Evolutionary conservation across 108 stramenopile genomes (phyloP).

Genomic region (Schizochytrium sp.): DNA sequence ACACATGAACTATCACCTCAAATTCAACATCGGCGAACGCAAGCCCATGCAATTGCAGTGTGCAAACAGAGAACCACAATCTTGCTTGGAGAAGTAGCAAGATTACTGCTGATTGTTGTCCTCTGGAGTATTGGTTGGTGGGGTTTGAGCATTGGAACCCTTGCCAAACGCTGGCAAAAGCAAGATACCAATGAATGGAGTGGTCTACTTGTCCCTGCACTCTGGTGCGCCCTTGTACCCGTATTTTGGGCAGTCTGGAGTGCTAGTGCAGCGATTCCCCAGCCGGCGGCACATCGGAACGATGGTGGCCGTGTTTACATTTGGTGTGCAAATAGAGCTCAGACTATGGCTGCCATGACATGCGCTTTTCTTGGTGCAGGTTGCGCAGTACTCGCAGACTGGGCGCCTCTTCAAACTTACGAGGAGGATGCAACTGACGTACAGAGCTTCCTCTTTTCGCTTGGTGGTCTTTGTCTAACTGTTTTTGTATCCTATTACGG

Average conservation of each 20-base stretch:
- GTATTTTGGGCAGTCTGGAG: neutral
- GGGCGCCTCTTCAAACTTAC: neutral
- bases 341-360: neutral
- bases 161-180: no score
- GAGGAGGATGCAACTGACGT: neutral
- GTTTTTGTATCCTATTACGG: neutral
- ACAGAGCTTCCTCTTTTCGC: neutral
- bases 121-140: no score
- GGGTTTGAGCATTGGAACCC: no score
- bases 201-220: no score
- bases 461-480: neutral
- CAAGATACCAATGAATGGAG: no score
- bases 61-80: no score
- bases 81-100: no score
- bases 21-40: neutral
- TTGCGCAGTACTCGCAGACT: slow-evolving; percentile 4
- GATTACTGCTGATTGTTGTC: no score
- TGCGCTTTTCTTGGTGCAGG: neutral
- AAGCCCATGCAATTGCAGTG: no score
- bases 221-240: no score
- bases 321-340: neutral
- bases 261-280: neutral
- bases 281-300: neutral
- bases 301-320: neutral
- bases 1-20: neutral